These are phyloP conservation scores for Tagetes erecta DNA, from an alignment of 129 eudicot genomes.

Conservation along the genomic window DNA sequence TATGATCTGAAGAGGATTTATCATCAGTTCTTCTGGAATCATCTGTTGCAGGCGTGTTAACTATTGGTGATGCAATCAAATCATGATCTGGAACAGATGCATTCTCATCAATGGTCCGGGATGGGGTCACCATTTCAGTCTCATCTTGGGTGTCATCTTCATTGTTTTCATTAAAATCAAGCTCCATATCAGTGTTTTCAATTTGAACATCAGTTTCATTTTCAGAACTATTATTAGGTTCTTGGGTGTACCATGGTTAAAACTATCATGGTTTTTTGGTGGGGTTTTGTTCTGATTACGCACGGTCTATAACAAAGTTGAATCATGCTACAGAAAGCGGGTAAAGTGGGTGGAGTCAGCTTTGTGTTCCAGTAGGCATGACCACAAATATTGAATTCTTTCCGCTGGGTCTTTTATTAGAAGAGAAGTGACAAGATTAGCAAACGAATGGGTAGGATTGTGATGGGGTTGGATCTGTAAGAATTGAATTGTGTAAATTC, in stretches of 20 bases:
- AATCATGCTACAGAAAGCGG: conserved; percentile 77
- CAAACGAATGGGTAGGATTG: conserved; percentile 76
- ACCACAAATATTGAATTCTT: conserved; percentile 71
- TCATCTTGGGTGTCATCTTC: conserved; percentile 85
- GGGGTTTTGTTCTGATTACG: conserved; percentile 72
- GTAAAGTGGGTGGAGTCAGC: conserved; percentile 53
- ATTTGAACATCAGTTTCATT: conserved; percentile 82
- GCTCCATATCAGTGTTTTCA: conserved; percentile 97
- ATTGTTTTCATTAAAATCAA: conserved; percentile 82
- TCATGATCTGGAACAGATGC: conserved; percentile 51
- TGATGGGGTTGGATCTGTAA: conserved; percentile 83
- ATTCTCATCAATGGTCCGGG: conserved; percentile 41
- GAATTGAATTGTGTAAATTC: conserved; percentile 87
- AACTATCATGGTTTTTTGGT: conserved; percentile 52
- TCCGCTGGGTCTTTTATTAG: conserved; percentile 89
- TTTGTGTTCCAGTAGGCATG: conserved; percentile 91
- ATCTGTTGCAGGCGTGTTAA: conserved; percentile 38
- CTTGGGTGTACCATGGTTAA: conserved; percentile 38
- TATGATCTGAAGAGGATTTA: conserved; percentile 54
- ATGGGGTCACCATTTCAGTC: conserved; percentile 51
- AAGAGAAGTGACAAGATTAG: conserved; percentile 78
- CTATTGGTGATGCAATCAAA: conserved; percentile 40
- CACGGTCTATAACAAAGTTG: conserved; percentile 59
- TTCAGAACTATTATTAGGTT: conserved; percentile 64
- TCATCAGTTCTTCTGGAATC: conserved; percentile 43